Base-by-base conservation (phyloP, 2,329 filamentous ascomycete genomes). In the Alternaria ethzedia region DNA sequence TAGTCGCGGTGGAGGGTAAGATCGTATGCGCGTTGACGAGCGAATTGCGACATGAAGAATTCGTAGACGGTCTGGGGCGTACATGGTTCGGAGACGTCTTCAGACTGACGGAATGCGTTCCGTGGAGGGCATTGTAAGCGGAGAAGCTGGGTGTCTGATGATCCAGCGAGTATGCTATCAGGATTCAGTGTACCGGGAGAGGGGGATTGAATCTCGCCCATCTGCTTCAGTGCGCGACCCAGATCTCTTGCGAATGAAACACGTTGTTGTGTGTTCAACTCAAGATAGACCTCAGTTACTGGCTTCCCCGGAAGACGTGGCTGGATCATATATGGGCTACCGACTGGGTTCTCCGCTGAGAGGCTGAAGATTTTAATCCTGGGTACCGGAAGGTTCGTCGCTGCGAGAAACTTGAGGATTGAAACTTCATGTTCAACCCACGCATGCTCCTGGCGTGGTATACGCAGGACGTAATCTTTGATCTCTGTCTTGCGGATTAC, bases 121-220 rank as follows among this genome's bases (percentile, higher is more conserved):
- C 44, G 44, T 46, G 44, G 44, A 6, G 44, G 44, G 44, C 21
- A 46, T 8, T 46, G 44, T 46, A 46, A 46, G 0, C 21, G 44
- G 0, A 23, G 20, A 0, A 46, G 11, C 20, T 46, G 44, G 0
- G 21, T 9, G 0, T 46, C 21, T 15, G 44, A 46, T 23, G 20
- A 15, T 15, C 44, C 21, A 1, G 44, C 44, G 17, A 46, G 44
- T 1, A 46, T 23, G 44, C 3, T 13, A 4, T 46, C 44, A 0
- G 44, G 44, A 1, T 46, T 23, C 20, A 46, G 12, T 23, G 20
- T 46, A 4, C 44, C 44, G 0, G 20, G 44, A 23, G 21, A 46
- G 0, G 20, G 20, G 0, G 44, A 46, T 0, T 46, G 20, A 7
- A 46, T 25, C 7, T 25, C 0, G 44, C 44, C 1, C 44, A 46